These are phyloP conservation scores for Hypoxylon sp. DNA, from an alignment of 2,329 filamentous ascomycete species.

Conservation along the genomic window DNA sequence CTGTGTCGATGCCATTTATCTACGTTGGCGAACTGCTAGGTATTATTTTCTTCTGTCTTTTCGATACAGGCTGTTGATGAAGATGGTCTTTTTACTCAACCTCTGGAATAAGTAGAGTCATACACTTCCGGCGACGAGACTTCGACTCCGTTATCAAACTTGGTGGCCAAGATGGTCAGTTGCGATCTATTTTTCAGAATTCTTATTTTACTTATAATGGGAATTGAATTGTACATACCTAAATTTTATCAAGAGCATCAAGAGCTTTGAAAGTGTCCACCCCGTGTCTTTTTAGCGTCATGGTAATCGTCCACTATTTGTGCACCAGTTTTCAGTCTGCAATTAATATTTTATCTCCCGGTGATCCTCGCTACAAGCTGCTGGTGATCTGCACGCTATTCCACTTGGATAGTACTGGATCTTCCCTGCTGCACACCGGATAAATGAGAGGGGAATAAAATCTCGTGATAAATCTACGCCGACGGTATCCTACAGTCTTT, in stretches of 20 bases:
- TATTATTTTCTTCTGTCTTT: constrained; percentile 19
- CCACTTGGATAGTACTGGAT: neutral
- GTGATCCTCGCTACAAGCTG: neutral
- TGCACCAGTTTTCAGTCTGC: neutral
- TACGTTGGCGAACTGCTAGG: constrained; percentile 24
- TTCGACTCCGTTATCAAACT: constrained; percentile 19
- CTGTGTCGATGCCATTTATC: constrained; percentile 39
- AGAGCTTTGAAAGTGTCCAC: neutral
- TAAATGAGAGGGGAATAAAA: neutral
- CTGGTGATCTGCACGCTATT: neutral
- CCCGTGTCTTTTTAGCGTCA: neutral
- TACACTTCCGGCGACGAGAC: constrained; percentile 32
- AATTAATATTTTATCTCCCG: neutral
- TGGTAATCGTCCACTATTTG: neutral
- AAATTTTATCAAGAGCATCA: constrained; percentile 1
- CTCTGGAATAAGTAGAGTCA: constrained; percentile 24
- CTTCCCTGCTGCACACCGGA: neutral
- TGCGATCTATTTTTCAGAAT: constrained; percentile 7
- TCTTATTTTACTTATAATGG: constrained; percentile 12
- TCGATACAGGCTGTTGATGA: constrained; percentile 23
- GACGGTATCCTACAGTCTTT: neutral
- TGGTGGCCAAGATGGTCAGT: constrained; percentile 9
- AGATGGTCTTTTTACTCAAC: constrained; percentile 17
- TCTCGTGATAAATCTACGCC: constrained; percentile 3
- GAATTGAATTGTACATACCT: constrained; percentile 19